Evolutionary conservation across 805 yeast genomes (phyloP).

Genomic region (Starmerella etchellsii): DNA sequence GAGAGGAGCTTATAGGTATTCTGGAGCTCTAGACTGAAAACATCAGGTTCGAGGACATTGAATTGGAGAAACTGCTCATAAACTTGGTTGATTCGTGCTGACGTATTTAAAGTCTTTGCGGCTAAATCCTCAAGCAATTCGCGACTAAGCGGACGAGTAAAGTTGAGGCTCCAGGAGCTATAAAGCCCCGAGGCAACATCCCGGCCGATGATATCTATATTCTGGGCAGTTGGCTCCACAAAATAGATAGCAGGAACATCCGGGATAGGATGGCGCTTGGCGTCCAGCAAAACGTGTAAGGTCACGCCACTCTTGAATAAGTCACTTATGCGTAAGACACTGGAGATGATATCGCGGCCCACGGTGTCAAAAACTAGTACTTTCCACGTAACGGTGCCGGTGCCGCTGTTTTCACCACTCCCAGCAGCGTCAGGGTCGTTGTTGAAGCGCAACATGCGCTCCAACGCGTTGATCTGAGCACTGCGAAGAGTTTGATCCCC

Average conservation of each 20-base stretch:
- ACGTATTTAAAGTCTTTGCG: slow-evolving; percentile 54
- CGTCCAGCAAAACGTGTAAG: slow-evolving; percentile 61
- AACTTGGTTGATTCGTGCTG: slow-evolving; percentile 68
- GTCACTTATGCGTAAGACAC: slow-evolving; percentile 87
- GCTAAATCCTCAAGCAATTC: slow-evolving; percentile 81
- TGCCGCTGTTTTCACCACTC: not conserved
- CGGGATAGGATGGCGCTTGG: slow-evolving; percentile 69
- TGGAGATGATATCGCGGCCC: slow-evolving; percentile 76
- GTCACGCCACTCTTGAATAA: slow-evolving; percentile 83
- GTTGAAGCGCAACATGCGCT: slow-evolving; percentile 78
- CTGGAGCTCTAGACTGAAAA: slow-evolving; percentile 64
- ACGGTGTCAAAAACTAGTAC: slow-evolving; percentile 69
- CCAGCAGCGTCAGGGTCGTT: slow-evolving; percentile 32
- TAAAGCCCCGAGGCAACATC: slow-evolving; percentile 69
- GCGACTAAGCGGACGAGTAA: slow-evolving; percentile 67
- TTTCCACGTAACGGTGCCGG: slow-evolving; percentile 48
- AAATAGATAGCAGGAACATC: slow-evolving; percentile 94
- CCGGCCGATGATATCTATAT: slow-evolving; percentile 51
- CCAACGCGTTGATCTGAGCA: slow-evolving; percentile 38
- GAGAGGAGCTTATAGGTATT: slow-evolving; percentile 57
- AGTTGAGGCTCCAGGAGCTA: slow-evolving; percentile 69
- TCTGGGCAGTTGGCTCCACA: slow-evolving; percentile 72
- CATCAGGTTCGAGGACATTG: slow-evolving; percentile 81
- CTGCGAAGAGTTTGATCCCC: slow-evolving; percentile 20
- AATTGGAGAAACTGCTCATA: slow-evolving; percentile 90